Base-by-base conservation (phyloP, 768 basidiomycete species). In the Phanerochaete sordida region DNA sequence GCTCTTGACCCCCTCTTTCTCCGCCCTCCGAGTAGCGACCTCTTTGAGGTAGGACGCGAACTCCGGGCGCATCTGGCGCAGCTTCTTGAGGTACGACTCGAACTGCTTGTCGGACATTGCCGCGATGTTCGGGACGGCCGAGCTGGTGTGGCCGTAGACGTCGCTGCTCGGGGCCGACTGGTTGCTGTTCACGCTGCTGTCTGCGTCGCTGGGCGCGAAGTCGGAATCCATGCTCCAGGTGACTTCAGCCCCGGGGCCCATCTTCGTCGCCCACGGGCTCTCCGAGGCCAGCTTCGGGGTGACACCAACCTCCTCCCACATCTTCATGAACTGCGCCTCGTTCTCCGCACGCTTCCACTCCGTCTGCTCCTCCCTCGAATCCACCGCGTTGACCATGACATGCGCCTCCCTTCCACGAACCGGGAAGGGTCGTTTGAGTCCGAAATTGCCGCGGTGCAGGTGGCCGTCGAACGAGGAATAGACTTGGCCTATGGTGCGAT, bases 381-480 rank as follows among this genome's bases (percentile, higher is more conserved):
- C 92, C 70, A 89, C 83, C 1, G 83, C 76, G 52, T 79, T 76
- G 27, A 93, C 79, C 21, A 86, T 83, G 60, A 94, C 84, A 66
- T 80, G 84, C 12, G 84, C 82, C 62, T 84, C 79, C 48, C 81
- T 81, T 31, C 84, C 81, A 56, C 87, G 83, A 48, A 88, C 75
- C 2, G 89, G 77, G 24, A 94, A 82, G 24, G 91, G 88, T 0
- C 92, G 87, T 73, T 95, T 95, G 62, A 95, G 76, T 24, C 93
- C 93, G 83, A 85, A 95, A 75, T 93, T 82, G 56, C 91, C 90
- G 27, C 91, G 84, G 65, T 87, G 79, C 13, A 86, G 84, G 69
- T 90, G 80, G 45, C 87, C 87, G 23, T 83, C 80, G 48, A 83
- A 81, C 0, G 91, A 76, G 16, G 85, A 82, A 73, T 93, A 95